phyloP scores from a whole-genome alignment of 768 basidiomycete species.

The Amanita inopinata region DNA sequence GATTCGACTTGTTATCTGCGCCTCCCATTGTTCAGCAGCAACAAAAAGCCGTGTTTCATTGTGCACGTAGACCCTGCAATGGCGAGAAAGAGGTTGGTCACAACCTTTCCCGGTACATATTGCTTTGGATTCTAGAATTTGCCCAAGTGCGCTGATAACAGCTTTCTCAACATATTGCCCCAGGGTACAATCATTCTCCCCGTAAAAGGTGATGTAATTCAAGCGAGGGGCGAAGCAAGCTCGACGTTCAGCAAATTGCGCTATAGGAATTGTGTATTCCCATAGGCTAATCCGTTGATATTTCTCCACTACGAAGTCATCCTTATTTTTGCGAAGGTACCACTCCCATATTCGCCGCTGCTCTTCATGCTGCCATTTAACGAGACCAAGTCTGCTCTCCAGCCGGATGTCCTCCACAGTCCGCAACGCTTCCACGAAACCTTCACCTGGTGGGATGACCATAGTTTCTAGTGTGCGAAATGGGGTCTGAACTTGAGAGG shows the following conservation, averaged over 20 bases:
- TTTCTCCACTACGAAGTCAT: conserved; percentile 85
- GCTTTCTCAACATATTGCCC: conserved; percentile 88
- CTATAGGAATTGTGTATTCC: conserved; percentile 70
- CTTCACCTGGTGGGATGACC: conserved; percentile 20
- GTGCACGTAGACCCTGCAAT: conserved; percentile 89
- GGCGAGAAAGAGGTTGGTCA: conserved; percentile 67
- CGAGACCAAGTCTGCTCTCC: conserved; percentile 60
- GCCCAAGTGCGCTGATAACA: conserved; percentile 55
- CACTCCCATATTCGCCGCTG: conserved; percentile 91
- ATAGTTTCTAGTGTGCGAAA: conserved; percentile 7
- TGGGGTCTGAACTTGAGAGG: conserved; percentile 12
- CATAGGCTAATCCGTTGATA: conserved; percentile 83
- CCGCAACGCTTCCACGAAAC: conserved; percentile 40
- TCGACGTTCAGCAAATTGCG: conserved; percentile 56
- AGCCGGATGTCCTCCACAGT: conserved; percentile 59
- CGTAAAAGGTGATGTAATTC: conserved; percentile 78
- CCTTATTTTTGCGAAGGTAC: conserved; percentile 80
- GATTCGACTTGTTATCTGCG: conserved; percentile 53
- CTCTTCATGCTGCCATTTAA: conserved; percentile 79
- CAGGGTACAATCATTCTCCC: conserved; percentile 85
- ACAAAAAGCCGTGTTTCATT: conserved; percentile 76
- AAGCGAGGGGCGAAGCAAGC: conserved; percentile 72
- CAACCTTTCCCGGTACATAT: conserved; percentile 81
- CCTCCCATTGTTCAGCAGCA: conserved; percentile 84
- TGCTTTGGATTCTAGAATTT: conserved; percentile 65